Conservation (phyloP, 2,329 filamentous ascomycete genomes). For the Chaetomiaceae sp. region DNA sequence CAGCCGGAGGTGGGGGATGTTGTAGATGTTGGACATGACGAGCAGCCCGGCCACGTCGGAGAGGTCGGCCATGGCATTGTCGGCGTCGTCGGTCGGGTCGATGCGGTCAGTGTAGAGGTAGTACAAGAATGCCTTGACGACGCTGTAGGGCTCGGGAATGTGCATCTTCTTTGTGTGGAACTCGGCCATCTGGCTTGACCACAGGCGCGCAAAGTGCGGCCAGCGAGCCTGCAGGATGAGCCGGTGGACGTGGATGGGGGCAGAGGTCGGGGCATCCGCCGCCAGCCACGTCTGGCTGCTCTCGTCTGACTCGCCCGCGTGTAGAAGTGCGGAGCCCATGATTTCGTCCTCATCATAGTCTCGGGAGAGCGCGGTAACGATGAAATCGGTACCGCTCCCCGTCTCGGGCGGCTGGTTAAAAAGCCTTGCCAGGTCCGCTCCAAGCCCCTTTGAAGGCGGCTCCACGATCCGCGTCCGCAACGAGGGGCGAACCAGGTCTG, state of each 20-base stretch:
- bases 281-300: constrained; percentile 53
- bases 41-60: constrained; percentile 88
- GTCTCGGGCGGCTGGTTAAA: constrained; percentile 83
- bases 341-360: constrained; percentile 66
- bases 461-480: constrained; percentile 44
- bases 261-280: constrained; percentile 62
- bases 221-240: constrained; percentile 92
- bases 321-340: constrained; percentile 47
- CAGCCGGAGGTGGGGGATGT: constrained; percentile 87
- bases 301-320: constrained; percentile 38
- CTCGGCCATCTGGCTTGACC: constrained; percentile 91
- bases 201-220: constrained; percentile 92
- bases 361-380: constrained; percentile 82
- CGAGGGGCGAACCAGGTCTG: constrained; percentile 44
- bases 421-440: constrained; percentile 76
- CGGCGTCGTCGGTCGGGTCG: constrained; percentile 43
- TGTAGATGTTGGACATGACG: constrained; percentile 97
- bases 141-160: constrained; percentile 90
- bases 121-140: constrained; percentile 90
- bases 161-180: constrained; percentile 98
- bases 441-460: constrained; percentile 63
- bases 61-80: constrained; percentile 64
- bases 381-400: constrained; percentile 84
- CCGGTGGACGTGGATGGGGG: constrained; percentile 89
- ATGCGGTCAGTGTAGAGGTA: constrained; percentile 98